Percentiles rank a stretch among this genome's conserved stretches.
Conservation (phyloP, 495 filamentous ascomycete genomes). For the Bacidia rubella region DNA sequence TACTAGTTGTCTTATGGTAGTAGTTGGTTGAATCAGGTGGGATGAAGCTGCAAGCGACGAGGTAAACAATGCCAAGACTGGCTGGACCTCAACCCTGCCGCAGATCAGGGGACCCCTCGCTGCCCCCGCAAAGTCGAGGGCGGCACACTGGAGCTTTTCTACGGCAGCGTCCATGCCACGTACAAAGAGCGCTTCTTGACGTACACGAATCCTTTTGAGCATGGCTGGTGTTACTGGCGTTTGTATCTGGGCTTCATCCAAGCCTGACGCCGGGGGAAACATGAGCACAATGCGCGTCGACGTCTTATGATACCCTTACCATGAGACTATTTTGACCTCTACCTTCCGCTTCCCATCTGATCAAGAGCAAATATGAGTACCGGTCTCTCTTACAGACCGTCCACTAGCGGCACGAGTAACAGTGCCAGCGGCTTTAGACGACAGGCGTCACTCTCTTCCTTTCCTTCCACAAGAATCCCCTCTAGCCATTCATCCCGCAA, state of each 20-base stretch:
- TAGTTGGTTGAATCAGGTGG: background rate
- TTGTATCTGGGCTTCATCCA: background rate
- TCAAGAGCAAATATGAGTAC: constrained; percentile 27
- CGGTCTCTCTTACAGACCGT: constrained; percentile 32
- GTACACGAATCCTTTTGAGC: background rate
- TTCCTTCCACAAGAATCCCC: constrained; percentile 38
- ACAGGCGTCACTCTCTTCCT: constrained; percentile 46
- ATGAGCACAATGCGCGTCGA: no score
- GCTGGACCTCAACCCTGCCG: background rate
- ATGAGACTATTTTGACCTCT: background rate
- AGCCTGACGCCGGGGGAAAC: no score
- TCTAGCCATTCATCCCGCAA: constrained; percentile 37
- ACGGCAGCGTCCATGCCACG: no score
- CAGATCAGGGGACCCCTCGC: constrained; percentile 1
- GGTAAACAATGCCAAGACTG: constrained; percentile 12
- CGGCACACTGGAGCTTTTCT: no score
- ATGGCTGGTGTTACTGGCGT: background rate
- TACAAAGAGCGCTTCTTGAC: background rate
- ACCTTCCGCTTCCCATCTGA: background rate
- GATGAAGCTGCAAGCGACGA: background rate
- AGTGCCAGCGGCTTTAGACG: constrained; percentile 22
- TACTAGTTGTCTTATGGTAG: background rate
- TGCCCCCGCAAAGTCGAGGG: background rate
- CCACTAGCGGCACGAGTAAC: constrained; percentile 22
- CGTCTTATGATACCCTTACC: background rate